Evolutionary conservation across 1,139 yeast species (phyloP).

Genomic region (Sugiyamaella neomexicana): DNA sequence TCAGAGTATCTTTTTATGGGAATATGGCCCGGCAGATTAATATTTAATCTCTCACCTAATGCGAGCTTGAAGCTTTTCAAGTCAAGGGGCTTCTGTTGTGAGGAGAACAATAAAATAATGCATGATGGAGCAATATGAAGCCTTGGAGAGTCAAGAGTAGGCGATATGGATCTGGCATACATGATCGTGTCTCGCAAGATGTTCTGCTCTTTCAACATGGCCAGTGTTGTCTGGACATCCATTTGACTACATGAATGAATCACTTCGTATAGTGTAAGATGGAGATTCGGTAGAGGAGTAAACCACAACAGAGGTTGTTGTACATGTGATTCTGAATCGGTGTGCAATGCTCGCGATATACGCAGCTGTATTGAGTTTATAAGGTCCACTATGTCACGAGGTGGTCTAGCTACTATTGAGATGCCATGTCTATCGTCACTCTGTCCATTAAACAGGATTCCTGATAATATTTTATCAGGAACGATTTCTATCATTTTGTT

Average conservation of each 20-base stretch:
- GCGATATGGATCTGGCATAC: conserved; percentile 22
- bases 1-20: conserved; percentile 29
- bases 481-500: too few relatives aligned
- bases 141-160: conserved; percentile 26
- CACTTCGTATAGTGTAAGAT: conserved; percentile 32
- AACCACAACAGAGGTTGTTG: conserved; percentile 30
- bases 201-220: not conserved
- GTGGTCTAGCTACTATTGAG: not conserved
- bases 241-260: conserved; percentile 26
- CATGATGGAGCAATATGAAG: conserved; percentile 31
- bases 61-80: conserved; percentile 25
- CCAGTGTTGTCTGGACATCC: not conserved
- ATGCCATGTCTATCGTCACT: conserved; percentile 4
- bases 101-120: conserved; percentile 31
- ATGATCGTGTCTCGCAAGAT: conserved; percentile 18
- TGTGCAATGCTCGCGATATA: not conserved
- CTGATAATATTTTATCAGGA: not conserved
- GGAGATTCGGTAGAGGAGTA: conserved; percentile 31
- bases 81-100: conserved; percentile 24
- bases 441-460: not conserved
- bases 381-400: not conserved
- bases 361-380: not conserved
- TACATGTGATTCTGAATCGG: not conserved
- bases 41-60: conserved; percentile 14
- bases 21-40: conserved; percentile 21